Conservation (phyloP, 306 rosid genomes). For the barrel medic (Medicago truncatula) region MtrunA17r5.0-ANR NC_053043.1:1884001-1884500, state of each 20-base stretch:
- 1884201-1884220: constrained; percentile 3
- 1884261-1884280: no score
- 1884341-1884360: no score
- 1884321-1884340: no score
- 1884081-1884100: constrained; percentile 33
- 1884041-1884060: constrained; percentile 6
- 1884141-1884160: constrained; percentile 8
- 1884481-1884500: no score
- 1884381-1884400: no score
- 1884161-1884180: constrained; percentile 25
- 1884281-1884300: no score
- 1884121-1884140: constrained; percentile 34
- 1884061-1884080: neutral
- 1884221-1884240: neutral
- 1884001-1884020: constrained; percentile 16
- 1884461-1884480: no score
- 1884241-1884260: neutral
- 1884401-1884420: no score
- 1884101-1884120: constrained; percentile 24
- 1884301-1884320: no score
- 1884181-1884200: constrained; percentile 11
- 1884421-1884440: no score
- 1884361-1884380: no score
- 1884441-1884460: no score
- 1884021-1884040: neutral